Evolutionary conservation across 106 monocot species (phyloP), one percentile per base, ranked within the genome.

Genomic region (Phalaenopsis aphrodite): DNA sequence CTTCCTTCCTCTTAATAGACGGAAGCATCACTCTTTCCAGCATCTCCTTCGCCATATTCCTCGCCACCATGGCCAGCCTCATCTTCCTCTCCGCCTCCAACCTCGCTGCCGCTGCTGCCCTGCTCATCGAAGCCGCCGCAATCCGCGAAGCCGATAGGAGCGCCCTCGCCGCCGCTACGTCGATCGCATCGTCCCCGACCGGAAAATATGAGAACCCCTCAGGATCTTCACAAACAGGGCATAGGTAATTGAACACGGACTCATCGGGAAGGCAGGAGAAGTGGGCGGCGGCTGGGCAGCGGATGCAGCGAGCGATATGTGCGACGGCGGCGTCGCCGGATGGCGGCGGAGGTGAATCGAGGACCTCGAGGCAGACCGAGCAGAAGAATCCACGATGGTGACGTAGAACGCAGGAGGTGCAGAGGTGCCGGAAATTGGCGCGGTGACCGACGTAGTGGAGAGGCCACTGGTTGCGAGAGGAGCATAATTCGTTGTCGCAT

Each of bases 321-420:
- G 65, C 75, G 42, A 55, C 58, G 19, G 48, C 48, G 36, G 84
- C n/a, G 43, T 41, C 12, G 16, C 69, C 64, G 49, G 41, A 19
- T 57, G 47, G 83, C 45, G 75, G 42, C 16, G 65, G 56, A 21
- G 46, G 5, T 46, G 46, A 42, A 48, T 85, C 85, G 85, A 92
- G 46, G 79, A 89, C 30, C n/a, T 77, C 83, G 78, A 92, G 84
- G 80, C 92, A 92, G 37, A 56, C 66, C 24, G 84, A 19, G 77
- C 92, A 92, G 86, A 88, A 88, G 72, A 84, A 79, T 23, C 91
- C 91, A 6, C 85, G 86, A 73, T 85, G 78, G 81, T 57, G 81
- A 12, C 80, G 68, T 83, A 90, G 86, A 37, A 94, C 91, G 82
- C 94, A 94, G 36, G 91, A 85, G 38, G 91, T 94, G 86, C 91